These are phyloP conservation scores for Diutina scorzettiae DNA, from an alignment of 1,139 yeast genomes.

Conservation along the genomic window DNA sequence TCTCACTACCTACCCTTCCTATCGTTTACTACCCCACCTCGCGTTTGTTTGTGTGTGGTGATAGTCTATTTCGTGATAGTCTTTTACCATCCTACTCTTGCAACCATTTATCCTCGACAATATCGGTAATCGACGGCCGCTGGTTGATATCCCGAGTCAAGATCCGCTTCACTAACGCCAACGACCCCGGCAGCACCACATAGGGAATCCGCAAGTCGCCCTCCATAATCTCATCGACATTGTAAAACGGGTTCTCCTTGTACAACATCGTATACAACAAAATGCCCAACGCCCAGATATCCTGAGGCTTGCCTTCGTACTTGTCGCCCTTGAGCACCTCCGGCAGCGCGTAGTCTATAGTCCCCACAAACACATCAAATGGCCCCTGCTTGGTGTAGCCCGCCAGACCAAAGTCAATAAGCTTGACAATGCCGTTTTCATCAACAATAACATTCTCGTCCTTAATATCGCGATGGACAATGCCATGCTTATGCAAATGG, in stretches of 20 bases:
- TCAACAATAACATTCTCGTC: slow-evolving; percentile 92
- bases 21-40: too few relatives aligned
- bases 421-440: slow-evolving; percentile 58
- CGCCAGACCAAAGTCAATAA: slow-evolving; percentile 93
- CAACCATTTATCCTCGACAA: slow-evolving; percentile 62
- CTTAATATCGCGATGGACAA: slow-evolving; percentile 89
- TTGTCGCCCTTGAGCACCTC: slow-evolving; percentile 84
- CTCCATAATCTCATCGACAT: slow-evolving; percentile 89
- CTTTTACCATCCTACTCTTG: too few relatives aligned
- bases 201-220: slow-evolving; percentile 67
- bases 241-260: slow-evolving; percentile 91
- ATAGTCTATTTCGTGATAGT: too few relatives aligned
- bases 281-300: slow-evolving; percentile 93
- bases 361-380: slow-evolving; percentile 93
- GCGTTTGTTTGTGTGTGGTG: too few relatives aligned
- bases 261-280: slow-evolving; percentile 79
- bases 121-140: slow-evolving; percentile 66
- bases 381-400: slow-evolving; percentile 88
- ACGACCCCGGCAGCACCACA: slow-evolving; percentile 45
- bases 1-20: too few relatives aligned
- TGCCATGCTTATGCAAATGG: slow-evolving; percentile 75
- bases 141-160: slow-evolving; percentile 49
- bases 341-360: slow-evolving; percentile 94
- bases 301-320: slow-evolving; percentile 89
- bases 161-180: slow-evolving; percentile 49